These are phyloP conservation scores for Pterulicium gracile DNA, from an alignment of 1,284 basidiomycete species.

Conservation along the genomic window DNA sequence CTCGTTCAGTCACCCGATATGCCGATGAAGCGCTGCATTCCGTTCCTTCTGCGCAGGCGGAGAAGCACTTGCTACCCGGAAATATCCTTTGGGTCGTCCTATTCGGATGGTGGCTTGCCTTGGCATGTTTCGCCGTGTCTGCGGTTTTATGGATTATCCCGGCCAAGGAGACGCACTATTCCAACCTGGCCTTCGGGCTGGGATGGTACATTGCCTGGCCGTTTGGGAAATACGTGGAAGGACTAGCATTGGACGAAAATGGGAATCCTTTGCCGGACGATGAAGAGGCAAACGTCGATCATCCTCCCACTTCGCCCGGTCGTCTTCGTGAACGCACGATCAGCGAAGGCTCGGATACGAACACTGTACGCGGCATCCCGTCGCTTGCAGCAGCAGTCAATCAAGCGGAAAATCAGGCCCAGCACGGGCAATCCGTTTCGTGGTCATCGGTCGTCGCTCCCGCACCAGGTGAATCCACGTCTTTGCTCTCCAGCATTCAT, in stretches of 20 bases:
- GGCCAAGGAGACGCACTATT: conserved; percentile 75
- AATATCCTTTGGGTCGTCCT: conserved; percentile 86
- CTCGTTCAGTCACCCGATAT: conserved; percentile 90
- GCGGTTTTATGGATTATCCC: conserved; percentile 67
- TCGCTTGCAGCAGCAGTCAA: conserved; percentile 20
- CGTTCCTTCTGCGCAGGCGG: conserved; percentile 84
- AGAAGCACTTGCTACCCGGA: conserved; percentile 83
- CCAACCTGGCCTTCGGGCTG: conserved; percentile 82
- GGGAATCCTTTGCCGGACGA: conserved; percentile 29
- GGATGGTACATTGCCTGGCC: conserved; percentile 98
- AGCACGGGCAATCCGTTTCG: conserved; percentile 20
- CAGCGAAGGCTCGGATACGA: conserved; percentile 15
- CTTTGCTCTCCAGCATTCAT: conserved; percentile 25
- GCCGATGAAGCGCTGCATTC: conserved; percentile 93
- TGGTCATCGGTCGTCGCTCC: conserved; percentile 16
- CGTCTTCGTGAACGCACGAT: conserved; percentile 2
- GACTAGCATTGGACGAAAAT: conserved; percentile 33
- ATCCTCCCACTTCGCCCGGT: conserved; percentile 1
- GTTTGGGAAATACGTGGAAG: conserved; percentile 98
- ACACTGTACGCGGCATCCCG: conserved; percentile 23
- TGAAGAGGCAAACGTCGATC: conserved; percentile 16
- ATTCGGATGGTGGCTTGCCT: conserved; percentile 89
- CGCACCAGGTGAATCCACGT: conserved; percentile 25
- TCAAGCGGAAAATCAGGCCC: no score
- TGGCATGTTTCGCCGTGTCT: conserved; percentile 61